Conservation (phyloP, 306 rosid species). For the Vigna angularis region DNA sequence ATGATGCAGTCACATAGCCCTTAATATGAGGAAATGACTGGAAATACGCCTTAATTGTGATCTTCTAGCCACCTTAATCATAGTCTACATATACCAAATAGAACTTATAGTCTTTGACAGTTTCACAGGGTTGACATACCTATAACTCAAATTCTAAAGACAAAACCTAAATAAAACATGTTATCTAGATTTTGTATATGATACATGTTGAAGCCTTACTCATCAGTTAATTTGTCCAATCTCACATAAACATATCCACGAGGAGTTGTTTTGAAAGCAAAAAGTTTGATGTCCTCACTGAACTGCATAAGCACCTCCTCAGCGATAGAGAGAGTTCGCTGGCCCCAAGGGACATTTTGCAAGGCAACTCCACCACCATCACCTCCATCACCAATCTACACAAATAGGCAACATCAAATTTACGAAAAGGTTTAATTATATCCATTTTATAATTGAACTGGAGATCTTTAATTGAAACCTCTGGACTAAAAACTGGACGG, state of each 20-base stretch:
- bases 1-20: background rate
- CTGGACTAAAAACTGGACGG: too few species aligned
- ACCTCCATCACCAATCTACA: conserved; percentile 87
- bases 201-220: conserved; percentile 58
- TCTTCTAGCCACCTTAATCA: background rate
- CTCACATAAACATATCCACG: conserved; percentile 83
- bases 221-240: conserved; percentile 75
- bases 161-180: background rate
- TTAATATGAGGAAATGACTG: background rate
- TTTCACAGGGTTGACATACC: background rate
- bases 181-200: conserved; percentile 14
- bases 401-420: conserved; percentile 36
- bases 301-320: conserved; percentile 62
- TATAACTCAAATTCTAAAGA: background rate
- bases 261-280: conserved; percentile 80
- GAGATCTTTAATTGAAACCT: conserved; percentile 4
- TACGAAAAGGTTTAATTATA: conserved; percentile 1
- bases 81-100: background rate
- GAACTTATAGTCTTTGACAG: background rate
- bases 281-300: conserved; percentile 71
- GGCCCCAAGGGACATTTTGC: conserved; percentile 84
- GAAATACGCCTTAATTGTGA: background rate
- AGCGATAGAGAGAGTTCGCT: conserved; percentile 72
- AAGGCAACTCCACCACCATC: conserved; percentile 87
- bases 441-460: conserved; percentile 24